Evolutionary conservation across 805 yeast species (phyloP), one percentile per base, ranked within the genome.

Genomic region (Wickerhamiella azyma): DNA sequence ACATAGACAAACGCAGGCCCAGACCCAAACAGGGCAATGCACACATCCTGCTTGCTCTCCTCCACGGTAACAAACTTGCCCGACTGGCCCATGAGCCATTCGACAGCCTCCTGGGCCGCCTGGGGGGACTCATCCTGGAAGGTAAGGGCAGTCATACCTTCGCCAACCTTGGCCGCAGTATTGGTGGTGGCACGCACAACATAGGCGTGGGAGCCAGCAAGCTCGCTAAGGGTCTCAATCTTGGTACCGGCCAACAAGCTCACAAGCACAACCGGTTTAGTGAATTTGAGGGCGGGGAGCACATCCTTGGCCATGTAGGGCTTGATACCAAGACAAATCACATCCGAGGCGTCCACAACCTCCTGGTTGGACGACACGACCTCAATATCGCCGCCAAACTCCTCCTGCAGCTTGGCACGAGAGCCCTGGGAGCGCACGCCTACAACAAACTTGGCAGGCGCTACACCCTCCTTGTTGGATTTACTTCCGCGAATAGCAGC

Each of bases 101-200:
- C 60, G n/a, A 67, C 60, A 16, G 32, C 38, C 13, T 35, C 40
- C 16, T 26, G 37, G 24, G 57, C 55, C 16, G 55, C 48, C 39
- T 55, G 56, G 14, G 60, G 58, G 49, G 50, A 48, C 21, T 53
- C 67, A 16, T 78, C 79, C 9, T 89, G 76, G 58, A 83, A 77
- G 2, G 95, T 75, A n/a, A 92, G 78, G 35, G 85, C 86, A 9
- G 97, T 95, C 72, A 89, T 85, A 43, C 97, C 98, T 55, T 79
- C 76, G 18, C 96, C 95, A 62, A 75, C 84, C 61, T 80, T 79
- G 16, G 95, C 94, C 2, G 99, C 96, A 0, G 98, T 92, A 66
- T 89, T 92, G 39, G 99, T 89, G 94, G 94, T 88, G n/a, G 94
- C 94, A 52, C 94, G 74, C 18, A 94, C 84, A 28, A 89, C 77